Conservation (phyloP, 1,139 yeast genomes). For the Arxiozyma slooffiae region DNA sequence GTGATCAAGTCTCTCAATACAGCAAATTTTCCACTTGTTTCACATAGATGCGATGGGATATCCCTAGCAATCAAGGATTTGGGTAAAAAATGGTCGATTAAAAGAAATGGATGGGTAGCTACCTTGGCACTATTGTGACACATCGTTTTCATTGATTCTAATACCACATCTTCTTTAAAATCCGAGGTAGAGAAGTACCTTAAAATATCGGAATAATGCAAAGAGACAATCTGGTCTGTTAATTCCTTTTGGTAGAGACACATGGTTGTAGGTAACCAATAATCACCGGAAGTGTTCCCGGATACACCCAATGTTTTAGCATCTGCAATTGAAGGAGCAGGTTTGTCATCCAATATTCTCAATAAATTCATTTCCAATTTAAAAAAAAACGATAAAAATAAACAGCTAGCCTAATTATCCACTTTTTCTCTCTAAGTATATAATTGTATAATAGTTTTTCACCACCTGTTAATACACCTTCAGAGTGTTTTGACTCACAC, state of each 20-base stretch:
- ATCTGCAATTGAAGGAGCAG: conserved; percentile 70
- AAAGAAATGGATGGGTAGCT: conserved; percentile 77
- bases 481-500: background rate
- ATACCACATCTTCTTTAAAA: conserved; percentile 45
- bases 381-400: background rate
- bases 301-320: conserved; percentile 31
- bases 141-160: conserved; percentile 62
- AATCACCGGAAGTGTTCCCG: conserved; percentile 50
- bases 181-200: conserved; percentile 67
- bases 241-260: conserved; percentile 80
- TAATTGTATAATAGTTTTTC: too few species aligned
- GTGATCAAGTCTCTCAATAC: conserved; percentile 51
- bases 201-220: conserved; percentile 83
- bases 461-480: background rate
- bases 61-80: conserved; percentile 69
- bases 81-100: conserved; percentile 81
- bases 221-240: conserved; percentile 84
- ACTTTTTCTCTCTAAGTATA: background rate
- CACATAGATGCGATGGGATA: conserved; percentile 63
- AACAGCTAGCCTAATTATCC: background rate
- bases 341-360: conserved; percentile 70
- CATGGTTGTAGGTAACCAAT: conserved; percentile 77
- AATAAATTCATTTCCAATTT: conserved; percentile 57
- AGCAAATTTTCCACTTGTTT: conserved; percentile 77
- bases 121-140: conserved; percentile 68